Base-by-base conservation (phyloP, 139 green algal species). In the Auxenochlorella protothecoides region DNA sequence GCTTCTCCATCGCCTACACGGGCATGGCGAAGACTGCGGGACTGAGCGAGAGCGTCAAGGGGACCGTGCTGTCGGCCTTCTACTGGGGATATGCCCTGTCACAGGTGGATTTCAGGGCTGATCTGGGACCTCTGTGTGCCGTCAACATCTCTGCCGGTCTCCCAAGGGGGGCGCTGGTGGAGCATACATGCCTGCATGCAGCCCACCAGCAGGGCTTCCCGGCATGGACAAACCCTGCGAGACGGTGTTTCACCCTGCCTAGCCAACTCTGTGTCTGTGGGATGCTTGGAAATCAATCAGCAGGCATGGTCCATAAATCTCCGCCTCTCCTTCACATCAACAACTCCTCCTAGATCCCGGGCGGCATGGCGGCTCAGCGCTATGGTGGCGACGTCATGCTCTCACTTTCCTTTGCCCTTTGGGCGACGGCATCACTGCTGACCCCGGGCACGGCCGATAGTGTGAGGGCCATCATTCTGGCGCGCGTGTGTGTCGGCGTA, bases 1-100 rank as follows among this genome's bases (percentile, higher is more conserved):
- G 93, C 53, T 99, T 99, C 84, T 93, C 88, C 16, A 93, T 99
- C 56, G 91, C 91, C 3, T 99, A 92, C 85, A 98, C 94, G 0
- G 78, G 81, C 2, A 86, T 93, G 76, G 91, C 93, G 0, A 88
- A 90, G 57, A 66, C 83, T 56, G 85, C 80, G 5, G 63, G 63
- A 2, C 51, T 92, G 2, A 83, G 88, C 54, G 89, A 93, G 73
- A 78, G 78, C 0, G 78, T 91, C n/a, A 95, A 96, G 65, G 93
- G 93, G 8, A 87, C 78, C 1, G 92, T 99, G 8, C 76, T 98
- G n/a, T 96, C 88, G 0, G 87, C 92, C 9, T 99, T 99, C 69
- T 99, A 93, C 77, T 97, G 91, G 84, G 94, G 94, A 53, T 99
- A 99, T 59, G 94, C 79, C 3, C 53, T 96, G 3, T 96, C 93